Evolutionary conservation across 2,329 filamentous ascomycete genomes (phyloP), one percentile per base, ranked within the genome.

Genomic region (Domatiomyces globalis): DNA sequence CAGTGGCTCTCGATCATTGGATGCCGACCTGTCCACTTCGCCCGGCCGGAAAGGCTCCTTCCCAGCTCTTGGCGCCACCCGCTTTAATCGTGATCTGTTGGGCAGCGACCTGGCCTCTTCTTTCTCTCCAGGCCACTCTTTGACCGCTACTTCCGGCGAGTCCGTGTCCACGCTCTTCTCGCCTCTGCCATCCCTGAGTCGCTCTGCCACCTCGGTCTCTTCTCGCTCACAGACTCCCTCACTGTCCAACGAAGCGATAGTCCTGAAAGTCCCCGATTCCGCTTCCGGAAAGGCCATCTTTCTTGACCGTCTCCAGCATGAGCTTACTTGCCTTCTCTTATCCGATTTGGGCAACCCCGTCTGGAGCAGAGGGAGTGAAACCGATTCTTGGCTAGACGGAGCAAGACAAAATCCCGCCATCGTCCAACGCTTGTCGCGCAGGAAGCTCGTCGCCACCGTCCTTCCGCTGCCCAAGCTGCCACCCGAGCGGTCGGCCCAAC

Each of bases 341-440:
- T 96, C 90, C 48, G 92, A 98, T 64, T 74, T 96, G 3, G 88
- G 89, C 5, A 88, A 83, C 43, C 78, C 87, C 27, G 83, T 95
- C 1, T 92, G 94, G 66, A 80, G 82, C n/a, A 79, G 79, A 48
- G 92, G 92, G 2, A 94, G 88, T 43, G 92, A 98, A 69, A 96
- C 90, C 0, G 92, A 96, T 65, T 75, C 75, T 2, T 95, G 90
- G 84, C 92, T 95, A 59, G 49, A 49, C 69, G 70, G 46, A 74
- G 78, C 49, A 78, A 78, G 12, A 66, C 88, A 5, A 79, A 80
- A 2, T 77, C 83, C 59, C 72, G 83, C 57, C 83, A 79, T 62
- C 82, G 22, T 45, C 22, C 48, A 56, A 8, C 53, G 55, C 5
- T 36, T 59, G 5, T 22, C 43, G 33, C 54, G 56, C 44, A 51